A percentile compares a stretch with the other conserved stretches of the same genome.
These are phyloP conservation scores for Fusarium udum DNA, from an alignment of 2,329 filamentous ascomycete species.

Conservation along the genomic window DNA sequence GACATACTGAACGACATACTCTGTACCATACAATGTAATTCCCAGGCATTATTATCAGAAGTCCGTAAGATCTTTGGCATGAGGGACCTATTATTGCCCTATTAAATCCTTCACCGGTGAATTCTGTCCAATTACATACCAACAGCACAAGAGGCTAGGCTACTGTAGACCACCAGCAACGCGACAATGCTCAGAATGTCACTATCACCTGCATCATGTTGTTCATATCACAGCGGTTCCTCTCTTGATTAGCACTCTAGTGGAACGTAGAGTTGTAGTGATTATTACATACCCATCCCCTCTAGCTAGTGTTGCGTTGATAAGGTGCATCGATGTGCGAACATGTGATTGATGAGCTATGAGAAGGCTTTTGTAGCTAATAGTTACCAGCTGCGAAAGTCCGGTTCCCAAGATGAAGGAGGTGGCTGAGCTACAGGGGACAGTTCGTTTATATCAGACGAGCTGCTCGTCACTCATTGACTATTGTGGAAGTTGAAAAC, in stretches of 20 bases:
- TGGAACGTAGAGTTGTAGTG: constrained; percentile 4
- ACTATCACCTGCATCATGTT: constrained; percentile 16
- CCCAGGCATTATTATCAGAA: background rate
- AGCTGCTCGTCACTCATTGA: background rate
- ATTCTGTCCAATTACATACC: background rate
- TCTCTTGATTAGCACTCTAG: constrained; percentile 1
- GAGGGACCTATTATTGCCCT: background rate
- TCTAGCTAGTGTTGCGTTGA: background rate
- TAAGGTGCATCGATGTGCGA: constrained; percentile 18
- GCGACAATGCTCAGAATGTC: constrained; percentile 10
- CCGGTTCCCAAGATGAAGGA: background rate
- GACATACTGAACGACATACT: background rate
- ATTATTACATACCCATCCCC: background rate
- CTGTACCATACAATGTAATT: background rate
- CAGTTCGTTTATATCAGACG: background rate
- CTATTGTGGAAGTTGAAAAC: background rate
- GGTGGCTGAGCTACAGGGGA: background rate
- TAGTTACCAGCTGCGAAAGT: background rate
- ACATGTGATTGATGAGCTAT: constrained; percentile 30
- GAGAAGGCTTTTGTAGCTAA: background rate
- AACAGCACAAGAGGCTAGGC: background rate
- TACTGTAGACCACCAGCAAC: background rate
- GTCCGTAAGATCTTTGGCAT: background rate
- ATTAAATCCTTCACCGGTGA: constrained; percentile 10
- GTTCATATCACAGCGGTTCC: constrained; percentile 19